Evolutionary conservation across 352 stramenopile species (phyloP).

Genomic region (Pythium coloratum): DNA sequence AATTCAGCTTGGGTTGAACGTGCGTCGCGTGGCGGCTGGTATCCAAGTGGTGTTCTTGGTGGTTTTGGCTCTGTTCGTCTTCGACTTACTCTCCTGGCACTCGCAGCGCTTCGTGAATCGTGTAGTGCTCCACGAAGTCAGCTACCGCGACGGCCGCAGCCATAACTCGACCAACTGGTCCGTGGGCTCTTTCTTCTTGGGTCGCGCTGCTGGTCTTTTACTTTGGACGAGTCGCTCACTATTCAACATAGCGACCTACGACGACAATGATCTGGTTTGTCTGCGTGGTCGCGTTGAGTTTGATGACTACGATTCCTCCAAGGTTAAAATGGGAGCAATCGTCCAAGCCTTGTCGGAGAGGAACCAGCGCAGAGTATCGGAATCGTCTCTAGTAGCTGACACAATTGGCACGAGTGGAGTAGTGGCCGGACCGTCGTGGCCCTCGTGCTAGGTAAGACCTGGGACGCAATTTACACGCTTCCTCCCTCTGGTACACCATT

Average conservation of each 20-base stretch:
- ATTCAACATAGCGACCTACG: conserved; percentile 3
- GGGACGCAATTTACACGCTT: too few relatives aligned
- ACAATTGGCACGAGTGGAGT: too few relatives aligned
- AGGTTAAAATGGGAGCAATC: too few relatives aligned
- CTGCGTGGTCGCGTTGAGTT: conserved; percentile 21
- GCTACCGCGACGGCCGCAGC: neutral
- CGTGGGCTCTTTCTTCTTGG: conserved; percentile 18
- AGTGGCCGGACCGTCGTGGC: too few relatives aligned
- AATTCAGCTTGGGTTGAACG: neutral
- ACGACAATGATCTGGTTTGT: conserved; percentile 10
- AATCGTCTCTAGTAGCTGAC: too few relatives aligned
- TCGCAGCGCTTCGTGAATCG: neutral
- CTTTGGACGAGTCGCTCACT: conserved; percentile 18
- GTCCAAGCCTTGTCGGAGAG: too few relatives aligned
- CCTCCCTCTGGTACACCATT: too few relatives aligned
- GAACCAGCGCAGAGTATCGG: too few relatives aligned
- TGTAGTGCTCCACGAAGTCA: neutral
- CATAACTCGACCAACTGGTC: neutral
- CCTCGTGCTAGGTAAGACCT: too few relatives aligned
- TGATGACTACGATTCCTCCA: conserved; percentile 12
- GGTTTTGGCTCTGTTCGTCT: neutral
- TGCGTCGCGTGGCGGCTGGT: neutral
- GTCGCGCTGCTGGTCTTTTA: conserved; percentile 6
- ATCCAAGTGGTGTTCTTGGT: conserved; percentile 4
- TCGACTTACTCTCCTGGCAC: neutral